Conservation (phyloP, 371 early-diverging fungal species). For the Sporodiniella umbellata region DNA sequence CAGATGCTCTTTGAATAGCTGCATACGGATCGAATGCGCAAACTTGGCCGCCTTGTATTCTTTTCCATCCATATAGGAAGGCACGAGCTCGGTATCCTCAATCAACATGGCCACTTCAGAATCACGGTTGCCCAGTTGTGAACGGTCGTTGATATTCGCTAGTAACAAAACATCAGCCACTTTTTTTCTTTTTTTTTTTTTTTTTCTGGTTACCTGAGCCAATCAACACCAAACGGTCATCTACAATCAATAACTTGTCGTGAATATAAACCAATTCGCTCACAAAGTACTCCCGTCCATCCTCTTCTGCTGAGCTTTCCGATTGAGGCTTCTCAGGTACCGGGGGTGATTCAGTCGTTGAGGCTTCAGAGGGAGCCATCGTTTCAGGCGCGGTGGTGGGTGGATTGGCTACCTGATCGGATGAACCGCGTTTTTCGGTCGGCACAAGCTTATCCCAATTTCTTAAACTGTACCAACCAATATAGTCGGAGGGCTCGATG, state of each 20-base stretch:
- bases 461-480: conserved; percentile 76
- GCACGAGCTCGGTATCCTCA: conserved; percentile 71
- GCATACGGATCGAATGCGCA: conserved; percentile 71
- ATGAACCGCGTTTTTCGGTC: background rate
- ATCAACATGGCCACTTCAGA: conserved; percentile 88
- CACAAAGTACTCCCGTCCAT: conserved; percentile 50
- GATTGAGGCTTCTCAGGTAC: background rate
- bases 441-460: conserved; percentile 60
- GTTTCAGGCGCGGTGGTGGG: background rate
- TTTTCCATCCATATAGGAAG: conserved; percentile 71
- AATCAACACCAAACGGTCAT: conserved; percentile 77
- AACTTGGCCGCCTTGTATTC: conserved; percentile 71
- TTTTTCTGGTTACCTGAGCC: conserved; percentile 63
- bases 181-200: too few relatives aligned
- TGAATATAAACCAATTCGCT: conserved; percentile 91
- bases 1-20: conserved; percentile 83
- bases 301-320: conserved; percentile 3
- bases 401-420: background rate
- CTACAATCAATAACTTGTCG: conserved; percentile 90
- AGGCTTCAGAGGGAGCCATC: background rate
- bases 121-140: conserved; percentile 86
- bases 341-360: background rate
- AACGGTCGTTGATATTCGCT: conserved; percentile 66
- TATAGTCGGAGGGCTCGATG: conserved; percentile 76
- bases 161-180: background rate